A percentile compares a stretch with the other conserved stretches of the same genome.
phyloP scores from a whole-genome alignment of 768 basidiomycete species.

The Tylopilus sp. region DNA sequence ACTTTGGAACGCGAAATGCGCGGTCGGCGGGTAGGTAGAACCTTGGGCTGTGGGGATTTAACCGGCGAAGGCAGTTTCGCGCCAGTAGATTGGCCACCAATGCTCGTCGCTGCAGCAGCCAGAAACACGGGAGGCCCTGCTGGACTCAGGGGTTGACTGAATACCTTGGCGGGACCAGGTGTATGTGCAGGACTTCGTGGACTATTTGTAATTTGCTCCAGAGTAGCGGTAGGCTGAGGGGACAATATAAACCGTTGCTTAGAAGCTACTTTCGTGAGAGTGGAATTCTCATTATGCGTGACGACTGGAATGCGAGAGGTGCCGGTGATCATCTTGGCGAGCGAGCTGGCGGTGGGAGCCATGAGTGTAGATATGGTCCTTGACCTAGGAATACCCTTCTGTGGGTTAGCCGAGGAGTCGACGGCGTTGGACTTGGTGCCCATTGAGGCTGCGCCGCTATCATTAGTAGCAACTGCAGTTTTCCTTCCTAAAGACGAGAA shows the following conservation, averaged over 20 bases:
- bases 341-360: slow-evolving; percentile 75
- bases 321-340: slow-evolving; percentile 57
- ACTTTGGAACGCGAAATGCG: slow-evolving; percentile 81
- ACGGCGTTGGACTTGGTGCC: slow-evolving; percentile 25
- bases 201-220: slow-evolving; percentile 36
- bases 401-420: slow-evolving; percentile 3
- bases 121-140: slow-evolving; percentile 28
- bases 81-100: slow-evolving; percentile 12
- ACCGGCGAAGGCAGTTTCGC: background rate
- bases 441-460: slow-evolving; percentile 26
- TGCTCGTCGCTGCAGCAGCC: slow-evolving; percentile 27
- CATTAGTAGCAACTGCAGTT: slow-evolving; percentile 22
- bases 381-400: slow-evolving; percentile 17
- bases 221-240: slow-evolving; percentile 13
- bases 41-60: slow-evolving; percentile 26
- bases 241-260: slow-evolving; percentile 16
- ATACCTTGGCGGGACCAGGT: slow-evolving; percentile 37
- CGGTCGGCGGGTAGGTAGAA: slow-evolving; percentile 53
- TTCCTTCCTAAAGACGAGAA: slow-evolving; percentile 41
- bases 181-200: slow-evolving; percentile 16
- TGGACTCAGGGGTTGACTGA: slow-evolving; percentile 48
- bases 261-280: slow-evolving; percentile 6
- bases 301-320: slow-evolving; percentile 26
- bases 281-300: slow-evolving; percentile 13
- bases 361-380: slow-evolving; percentile 50